Evolutionary conservation across 2,329 filamentous ascomycete species (phyloP), one percentile per base, ranked within the genome.

Genomic region (Nemania serpens): DNA sequence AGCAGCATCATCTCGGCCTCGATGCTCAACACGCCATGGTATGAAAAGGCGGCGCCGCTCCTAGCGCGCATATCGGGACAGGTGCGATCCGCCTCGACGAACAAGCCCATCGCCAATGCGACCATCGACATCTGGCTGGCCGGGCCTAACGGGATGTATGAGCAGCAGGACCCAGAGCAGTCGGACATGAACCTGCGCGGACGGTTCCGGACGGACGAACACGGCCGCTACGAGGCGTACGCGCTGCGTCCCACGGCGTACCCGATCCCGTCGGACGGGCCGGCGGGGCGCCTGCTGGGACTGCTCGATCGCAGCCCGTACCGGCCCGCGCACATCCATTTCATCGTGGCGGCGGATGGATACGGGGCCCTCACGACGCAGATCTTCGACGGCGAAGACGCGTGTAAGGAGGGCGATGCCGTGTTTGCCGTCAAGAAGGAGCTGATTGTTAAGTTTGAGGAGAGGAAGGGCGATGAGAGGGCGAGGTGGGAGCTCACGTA

Each of bases 121-220:
- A 81, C 85, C 20, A 81, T 95, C 37, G 91, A 94, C 70, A 82
- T 93, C 54, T 95, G 91, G 91, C 88, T 93, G 71, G 89, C 90
- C 0, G 89, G 86, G 0, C 89, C 91, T 34, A 93, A 94, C 70
- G 80, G 85, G 9, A 70, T 81, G 70, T 88, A 89, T 66, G 89
- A 92, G 77, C 89, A 92, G 75, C 90, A 93, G 75, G 90, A 93
- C 66, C 78, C 82, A 0, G 76, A 84, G 1, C 89, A 93, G 76
- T 79, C 83, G 6, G 89, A 93, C 58, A 86, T 87, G 75, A 93
- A 93, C 73, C 80, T 93, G 20, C 83, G 90, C 3, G 91, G 91
- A 5, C 85, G 86, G 47, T 91, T 93, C 71, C 81, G 78, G 52
- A 91, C 90, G 1, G 87, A 89, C 63, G 77, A 77, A 5, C 77